These are phyloP conservation scores for Leccinellum rugosiceps DNA, from an alignment of 768 basidiomycete species.

Conservation along the genomic window DNA sequence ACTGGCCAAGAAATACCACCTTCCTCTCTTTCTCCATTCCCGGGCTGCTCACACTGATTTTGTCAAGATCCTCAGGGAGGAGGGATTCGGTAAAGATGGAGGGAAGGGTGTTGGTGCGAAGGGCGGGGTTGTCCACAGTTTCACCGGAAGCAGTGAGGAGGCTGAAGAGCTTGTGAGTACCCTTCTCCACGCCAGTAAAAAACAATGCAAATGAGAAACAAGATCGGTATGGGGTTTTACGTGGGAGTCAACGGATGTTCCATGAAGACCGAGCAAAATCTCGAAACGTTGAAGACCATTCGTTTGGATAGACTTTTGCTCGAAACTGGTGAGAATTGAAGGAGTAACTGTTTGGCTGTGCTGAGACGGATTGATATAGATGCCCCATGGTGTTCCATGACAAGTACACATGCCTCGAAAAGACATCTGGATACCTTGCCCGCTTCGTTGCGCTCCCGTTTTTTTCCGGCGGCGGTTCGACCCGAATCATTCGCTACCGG, in stretches of 20 bases:
- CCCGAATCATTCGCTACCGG: slow-evolving; percentile 58
- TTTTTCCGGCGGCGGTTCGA: slow-evolving; percentile 49
- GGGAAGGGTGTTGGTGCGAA: slow-evolving; percentile 53
- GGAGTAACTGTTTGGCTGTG: background rate
- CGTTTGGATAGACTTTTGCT: slow-evolving; percentile 59
- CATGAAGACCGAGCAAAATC: slow-evolving; percentile 67
- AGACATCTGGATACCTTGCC: slow-evolving; percentile 48
- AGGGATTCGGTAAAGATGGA: slow-evolving; percentile 58
- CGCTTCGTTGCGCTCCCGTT: slow-evolving; percentile 41
- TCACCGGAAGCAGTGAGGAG: slow-evolving; percentile 67
- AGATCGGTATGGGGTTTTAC: slow-evolving; percentile 70
- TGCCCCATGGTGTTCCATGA: slow-evolving; percentile 73
- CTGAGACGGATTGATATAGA: slow-evolving; percentile 36
- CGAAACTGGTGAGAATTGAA: slow-evolving; percentile 58
- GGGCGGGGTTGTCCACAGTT: slow-evolving; percentile 82
- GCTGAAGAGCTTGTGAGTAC: slow-evolving; percentile 59
- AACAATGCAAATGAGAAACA: background rate
- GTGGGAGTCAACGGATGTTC: slow-evolving; percentile 71
- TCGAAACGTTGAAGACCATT: slow-evolving; percentile 53
- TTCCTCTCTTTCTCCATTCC: slow-evolving; percentile 81
- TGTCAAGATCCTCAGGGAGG: slow-evolving; percentile 58
- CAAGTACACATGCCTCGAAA: slow-evolving; percentile 61
- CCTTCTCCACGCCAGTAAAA: background rate
- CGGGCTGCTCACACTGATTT: slow-evolving; percentile 74
- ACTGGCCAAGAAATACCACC: slow-evolving; percentile 65